Evolutionary conservation across 192 early-diverging fungal species (phyloP).

Genomic region (Backusella luteola): DNA sequence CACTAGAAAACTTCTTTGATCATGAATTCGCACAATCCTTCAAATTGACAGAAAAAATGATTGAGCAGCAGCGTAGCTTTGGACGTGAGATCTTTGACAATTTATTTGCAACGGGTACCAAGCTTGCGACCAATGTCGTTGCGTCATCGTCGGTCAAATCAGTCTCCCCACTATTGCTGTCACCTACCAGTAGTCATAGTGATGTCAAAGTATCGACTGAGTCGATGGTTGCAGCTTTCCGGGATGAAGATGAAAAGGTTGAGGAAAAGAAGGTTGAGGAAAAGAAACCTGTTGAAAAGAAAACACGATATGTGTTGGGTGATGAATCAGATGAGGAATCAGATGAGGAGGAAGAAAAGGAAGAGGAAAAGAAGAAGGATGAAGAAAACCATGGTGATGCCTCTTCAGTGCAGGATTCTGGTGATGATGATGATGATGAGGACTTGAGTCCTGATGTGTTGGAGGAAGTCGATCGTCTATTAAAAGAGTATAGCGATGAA

Average conservation of each 20-base stretch:
- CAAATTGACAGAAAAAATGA: conserved; percentile 54
- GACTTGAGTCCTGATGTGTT: conserved; percentile 30
- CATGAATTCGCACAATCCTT: conserved; percentile 60
- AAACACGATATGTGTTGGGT: background rate
- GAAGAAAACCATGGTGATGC: background rate
- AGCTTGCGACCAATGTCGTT: conserved; percentile 34
- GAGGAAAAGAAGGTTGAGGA: background rate
- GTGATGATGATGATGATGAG: conserved; percentile 9
- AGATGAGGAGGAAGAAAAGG: background rate
- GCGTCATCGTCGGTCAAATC: background rate
- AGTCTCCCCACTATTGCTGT: background rate
- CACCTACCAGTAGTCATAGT: background rate
- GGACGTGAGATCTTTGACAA: conserved; percentile 58
- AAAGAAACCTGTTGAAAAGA: background rate
- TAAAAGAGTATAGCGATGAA: conserved; percentile 23
- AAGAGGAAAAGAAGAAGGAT: background rate
- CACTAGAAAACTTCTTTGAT: conserved; percentile 84
- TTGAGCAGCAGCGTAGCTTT: conserved; percentile 50
- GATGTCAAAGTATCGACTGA: background rate
- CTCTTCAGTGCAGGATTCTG: conserved; percentile 10
- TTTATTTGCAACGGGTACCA: conserved; percentile 52
- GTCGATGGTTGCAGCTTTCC: background rate
- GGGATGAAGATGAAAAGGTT: background rate
- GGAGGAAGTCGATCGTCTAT: conserved; percentile 50
- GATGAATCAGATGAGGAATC: background rate